These are phyloP conservation scores for Tricholoma sp. DNA, from an alignment of 768 basidiomycete genomes.

Conservation along the genomic window DNA sequence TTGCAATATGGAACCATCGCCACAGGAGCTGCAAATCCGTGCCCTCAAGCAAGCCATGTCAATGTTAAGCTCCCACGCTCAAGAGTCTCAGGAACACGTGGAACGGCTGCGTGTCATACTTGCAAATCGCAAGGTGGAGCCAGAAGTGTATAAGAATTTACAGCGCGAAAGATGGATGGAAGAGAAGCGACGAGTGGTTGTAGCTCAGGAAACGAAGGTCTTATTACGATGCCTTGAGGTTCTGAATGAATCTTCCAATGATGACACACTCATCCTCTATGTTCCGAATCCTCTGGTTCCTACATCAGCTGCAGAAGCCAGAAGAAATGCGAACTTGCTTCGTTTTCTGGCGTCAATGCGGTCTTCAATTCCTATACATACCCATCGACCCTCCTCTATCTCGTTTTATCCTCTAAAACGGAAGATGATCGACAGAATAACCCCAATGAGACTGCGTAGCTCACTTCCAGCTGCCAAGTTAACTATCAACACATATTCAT, in stretches of 20 bases:
- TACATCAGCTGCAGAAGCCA: slow-evolving; percentile 17
- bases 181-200: slow-evolving; percentile 36
- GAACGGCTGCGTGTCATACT: slow-evolving; percentile 34
- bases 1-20: slow-evolving; percentile 28
- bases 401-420: slow-evolving; percentile 24
- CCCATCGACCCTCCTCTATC: slow-evolving; percentile 20
- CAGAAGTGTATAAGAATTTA: slow-evolving; percentile 28
- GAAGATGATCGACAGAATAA: slow-evolving; percentile 29
- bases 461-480: slow-evolving; percentile 12
- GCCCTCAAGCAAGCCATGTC: slow-evolving; percentile 40
- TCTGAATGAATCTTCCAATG: slow-evolving; percentile 15
- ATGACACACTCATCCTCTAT: slow-evolving; percentile 8
- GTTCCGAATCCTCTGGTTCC: slow-evolving; percentile 3
- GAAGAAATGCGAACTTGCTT: slow-evolving; percentile 30
- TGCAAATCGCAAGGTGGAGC: slow-evolving; percentile 32
- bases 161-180: slow-evolving; percentile 48
- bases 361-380: slow-evolving; percentile 25
- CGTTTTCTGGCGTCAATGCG: slow-evolving; percentile 32
- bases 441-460: slow-evolving; percentile 29
- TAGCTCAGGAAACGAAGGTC: slow-evolving; percentile 30
- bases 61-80: slow-evolving; percentile 37
- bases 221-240: slow-evolving; percentile 30
- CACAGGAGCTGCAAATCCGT: slow-evolving; percentile 42
- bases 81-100: slow-evolving; percentile 38
- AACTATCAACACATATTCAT: slow-evolving; percentile 6